Base-by-base conservation (phyloP, 164 flowering plant species). In the Tinospora cordifolia region DNA sequence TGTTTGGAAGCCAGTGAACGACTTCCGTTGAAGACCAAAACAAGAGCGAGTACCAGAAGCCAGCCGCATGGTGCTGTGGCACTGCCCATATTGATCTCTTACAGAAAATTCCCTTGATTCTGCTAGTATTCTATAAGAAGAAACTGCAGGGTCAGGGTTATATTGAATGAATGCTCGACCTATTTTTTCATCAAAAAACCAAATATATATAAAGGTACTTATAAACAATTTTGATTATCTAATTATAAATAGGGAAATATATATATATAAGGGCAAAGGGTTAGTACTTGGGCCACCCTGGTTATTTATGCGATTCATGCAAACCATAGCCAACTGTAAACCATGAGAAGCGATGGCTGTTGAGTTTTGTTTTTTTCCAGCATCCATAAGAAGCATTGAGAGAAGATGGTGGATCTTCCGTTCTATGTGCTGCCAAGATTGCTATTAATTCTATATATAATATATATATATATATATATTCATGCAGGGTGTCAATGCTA, bases 251-350 rank as follows among this genome's bases (percentile, higher is more conserved):
- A 1, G 36, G 36, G 36, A 30, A 30, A 30, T n/a, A n/a, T n/a
- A 51, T 47, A 34, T 19, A 49, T 24, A 34, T 38, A 14, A 47
- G 51, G 22, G 30, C 19, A 49, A 15, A 17, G 6, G 59, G 7
- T 0, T 5, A 7, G 2, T 8, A 6, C 17, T 51, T 51, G 59
- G 22, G 57, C 46, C 66, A 71, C 49, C 59, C 57, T 65, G 41
- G 39, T 26, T 67, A 67, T 74, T 84, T 75, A 84, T 77, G 76
- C 70, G 17, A 67, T 19, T 84, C 87, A 86, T 78, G 82, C 75
- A 79, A 75, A 71, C 82, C 71, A n/a, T n/a, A 82, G 84, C 80
- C 68, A 84, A 75, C 84, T 74, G 78, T 59, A 75, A 85, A 82
- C 81, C 25, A 74, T 19, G 40, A 75, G 79, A 47, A 75, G 79